Evolutionary conservation across 306 rosid genomes (phyloP), one percentile per base, ranked within the genome.

Genomic region (Casuarina equisetifolia): DNA sequence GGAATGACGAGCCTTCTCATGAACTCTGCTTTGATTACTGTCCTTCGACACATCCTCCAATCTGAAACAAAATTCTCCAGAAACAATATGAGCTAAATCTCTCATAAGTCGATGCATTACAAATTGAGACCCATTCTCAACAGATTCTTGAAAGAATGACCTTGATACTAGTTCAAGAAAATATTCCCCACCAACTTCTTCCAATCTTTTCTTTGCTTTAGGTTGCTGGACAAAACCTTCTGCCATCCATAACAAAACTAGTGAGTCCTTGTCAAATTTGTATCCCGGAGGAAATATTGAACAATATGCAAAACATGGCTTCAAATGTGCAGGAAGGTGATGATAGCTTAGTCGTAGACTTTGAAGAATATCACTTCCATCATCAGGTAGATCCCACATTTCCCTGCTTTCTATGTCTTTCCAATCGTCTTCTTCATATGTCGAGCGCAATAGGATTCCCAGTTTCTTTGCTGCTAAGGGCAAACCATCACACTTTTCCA

Each of bases 391-490:
- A 48, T 84, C 89, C 87, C 90, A 89, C 46, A 84, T 76, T 74
- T 76, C 74, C 59, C 83, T 84, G 17, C 77, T 52, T 50, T 71
- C 20, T 36, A 89, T 67, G 54, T 75, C 78, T 38, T 81, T 74
- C 90, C 92, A 89, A 53, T 84, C 87, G 19, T 79, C 80, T 10
- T 36, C 77, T 50, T 77, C 79, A 11, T 4, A 45, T 67, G 78
- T 80, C 10, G 78, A 73, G 52, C 54, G 83, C 69, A 86, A 19
- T 15, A 88, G 74, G 66, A 83, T 78, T 74, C 87, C 90, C 13
- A 86, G 10, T 64, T 79, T 36, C 74, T 88, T 86, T 50, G 77
- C 82, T 3, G 88, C 92, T 39, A 84, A 40, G 46, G 90, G 92
- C 74, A 86, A 79, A 25, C 90, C 90, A 46, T 76, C 78, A 68